Evolutionary conservation across 225 moss, liverwort and hornwort species (phyloP).

Genomic region (Physcomitrium patens): DNA sequence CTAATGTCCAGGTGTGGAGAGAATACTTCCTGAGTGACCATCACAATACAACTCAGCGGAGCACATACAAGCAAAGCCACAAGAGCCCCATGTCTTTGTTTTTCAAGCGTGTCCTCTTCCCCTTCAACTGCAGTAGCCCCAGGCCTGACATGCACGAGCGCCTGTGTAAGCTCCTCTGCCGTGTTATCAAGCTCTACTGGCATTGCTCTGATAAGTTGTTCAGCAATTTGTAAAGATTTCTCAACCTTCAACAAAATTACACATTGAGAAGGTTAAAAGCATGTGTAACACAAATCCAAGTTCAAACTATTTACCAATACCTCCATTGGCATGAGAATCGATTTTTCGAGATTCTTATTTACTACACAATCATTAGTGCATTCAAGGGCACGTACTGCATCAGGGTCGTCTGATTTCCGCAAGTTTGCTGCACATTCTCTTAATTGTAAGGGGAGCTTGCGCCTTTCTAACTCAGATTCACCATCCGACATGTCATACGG

Average conservation of each 20-base stretch:
- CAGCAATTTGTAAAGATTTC: constrained; percentile 75
- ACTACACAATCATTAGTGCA: not conserved
- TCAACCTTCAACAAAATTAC: constrained; percentile 64
- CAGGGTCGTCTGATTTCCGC: constrained; percentile 80
- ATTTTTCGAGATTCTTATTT: constrained; percentile 13
- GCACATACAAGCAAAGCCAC: constrained; percentile 86
- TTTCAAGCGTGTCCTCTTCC: constrained; percentile 80
- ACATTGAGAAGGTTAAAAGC: constrained; percentile 23
- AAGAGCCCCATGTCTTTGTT: constrained; percentile 69
- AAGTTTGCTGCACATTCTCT: constrained; percentile 65
- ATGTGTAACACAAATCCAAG: constrained; percentile 9
- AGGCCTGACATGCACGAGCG: constrained; percentile 86
- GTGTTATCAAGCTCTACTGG: constrained; percentile 80
- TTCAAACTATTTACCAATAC: constrained; percentile 11
- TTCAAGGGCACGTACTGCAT: constrained; percentile 61
- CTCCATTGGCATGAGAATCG: constrained; percentile 11
- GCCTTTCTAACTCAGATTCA: constrained; percentile 65
- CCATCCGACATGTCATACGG: constrained; percentile 94
- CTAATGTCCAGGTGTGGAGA: constrained; percentile 91
- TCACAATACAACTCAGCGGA: constrained; percentile 69
- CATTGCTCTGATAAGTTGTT: constrained; percentile 71
- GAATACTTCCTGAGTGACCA: constrained; percentile 73
- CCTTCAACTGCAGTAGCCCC: constrained; percentile 77
- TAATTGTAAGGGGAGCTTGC: constrained; percentile 72
- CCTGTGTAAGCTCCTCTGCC: constrained; percentile 81